These are phyloP conservation scores for Malus asiatica DNA, from an alignment of 306 rosid genomes.

Conservation along the genomic window DNA sequence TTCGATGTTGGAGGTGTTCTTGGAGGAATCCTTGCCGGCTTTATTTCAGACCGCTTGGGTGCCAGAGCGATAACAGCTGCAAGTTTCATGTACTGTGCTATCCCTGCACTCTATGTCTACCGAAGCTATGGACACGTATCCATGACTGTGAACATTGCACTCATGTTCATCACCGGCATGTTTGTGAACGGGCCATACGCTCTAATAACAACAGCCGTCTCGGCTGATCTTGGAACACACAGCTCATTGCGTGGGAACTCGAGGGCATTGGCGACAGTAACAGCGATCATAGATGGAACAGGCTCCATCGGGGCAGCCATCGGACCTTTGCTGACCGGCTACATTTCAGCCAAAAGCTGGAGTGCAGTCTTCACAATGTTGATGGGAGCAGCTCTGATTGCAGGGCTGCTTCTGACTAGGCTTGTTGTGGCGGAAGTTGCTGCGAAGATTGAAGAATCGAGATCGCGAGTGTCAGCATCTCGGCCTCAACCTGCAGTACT, in stretches of 20 bases:
- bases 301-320: slow-evolving; percentile 97
- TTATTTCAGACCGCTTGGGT: slow-evolving; percentile 71
- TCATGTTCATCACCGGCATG: slow-evolving; percentile 90
- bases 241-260: slow-evolving; percentile 78
- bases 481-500: slow-evolving; percentile 16
- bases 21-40: slow-evolving; percentile 94
- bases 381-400: slow-evolving; percentile 81
- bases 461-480: slow-evolving; percentile 29
- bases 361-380: slow-evolving; percentile 80
- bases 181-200: slow-evolving; percentile 96
- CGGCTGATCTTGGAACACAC: slow-evolving; percentile 96
- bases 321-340: slow-evolving; percentile 86
- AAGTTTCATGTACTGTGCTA: slow-evolving; percentile 98
- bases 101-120: slow-evolving; percentile 85
- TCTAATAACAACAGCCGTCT: slow-evolving; percentile 93
- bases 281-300: slow-evolving; percentile 93
- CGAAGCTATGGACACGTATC: slow-evolving; percentile 69
- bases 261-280: slow-evolving; percentile 88
- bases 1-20: slow-evolving; percentile 93
- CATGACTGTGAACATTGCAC: slow-evolving; percentile 37
- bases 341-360: slow-evolving; percentile 82
- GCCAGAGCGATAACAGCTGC: slow-evolving; percentile 99
- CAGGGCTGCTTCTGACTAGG: slow-evolving; percentile 84
- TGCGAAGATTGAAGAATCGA: slow-evolving; percentile 62
- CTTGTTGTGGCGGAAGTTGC: slow-evolving; percentile 75